Evolutionary conservation across 306 rosid species (phyloP), one percentile per base, ranked within the genome.

Genomic region (Acmispon strigosus): DNA sequence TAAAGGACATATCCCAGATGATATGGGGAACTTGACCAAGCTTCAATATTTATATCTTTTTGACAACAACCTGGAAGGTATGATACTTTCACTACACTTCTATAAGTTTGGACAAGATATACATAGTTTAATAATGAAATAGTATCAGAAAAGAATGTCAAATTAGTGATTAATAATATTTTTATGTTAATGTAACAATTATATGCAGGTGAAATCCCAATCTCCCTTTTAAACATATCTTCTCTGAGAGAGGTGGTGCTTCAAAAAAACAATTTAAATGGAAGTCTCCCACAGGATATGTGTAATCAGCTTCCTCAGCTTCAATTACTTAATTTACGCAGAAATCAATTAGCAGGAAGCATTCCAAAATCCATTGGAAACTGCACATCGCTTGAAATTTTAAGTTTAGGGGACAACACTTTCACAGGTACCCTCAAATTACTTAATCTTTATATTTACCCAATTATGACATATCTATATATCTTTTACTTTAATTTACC

Each of bases 291-390:
- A 5, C 16, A 27, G 6, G 62, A 73, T 0, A 54, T 63, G 54
- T 72, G 64, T 45, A 3, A 53, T 43, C 58, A 51, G 13, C 60
- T 69, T 53, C 72, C 76, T 43, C 34, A 19, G 14, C 72, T 77
- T 18, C 41, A 64, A 56, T 2, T 2, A 0, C n/a, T 78, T 45
- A 0, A 0, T 14, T 8, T 24, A 1, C 0, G 0, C 0, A 2
- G 0, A 1, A 78, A 71, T 37, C 53, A 57, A 45, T 6, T 54
- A 4, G 6, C 1, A 2, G 82, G 82, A 10, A 53, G 17, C 22
- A 62, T 77, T 54, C 78, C 78, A 44, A 60, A 8, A 41, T 72
- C 78, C 10, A 48, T 78, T 1, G 32, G 63, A 24, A 78, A 72
- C 7, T 78, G 78, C 57, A 72, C 78, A 5, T 16, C 3, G 1